Base-by-base conservation (phyloP, 164 flowering plant species). In the Protea cynaroides region DNA sequence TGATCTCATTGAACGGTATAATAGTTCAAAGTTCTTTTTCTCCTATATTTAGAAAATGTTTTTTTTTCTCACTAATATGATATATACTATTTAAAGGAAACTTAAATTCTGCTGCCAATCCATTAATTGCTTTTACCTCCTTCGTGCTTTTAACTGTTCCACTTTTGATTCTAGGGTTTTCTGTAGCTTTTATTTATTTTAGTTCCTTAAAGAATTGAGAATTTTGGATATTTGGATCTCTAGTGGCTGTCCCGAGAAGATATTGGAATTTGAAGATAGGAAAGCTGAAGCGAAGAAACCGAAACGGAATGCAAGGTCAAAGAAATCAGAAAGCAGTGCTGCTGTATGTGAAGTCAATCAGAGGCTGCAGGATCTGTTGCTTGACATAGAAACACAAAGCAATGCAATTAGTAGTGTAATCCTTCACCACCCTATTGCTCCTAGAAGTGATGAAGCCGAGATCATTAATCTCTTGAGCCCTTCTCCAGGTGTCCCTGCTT, bases 211-310 rank as follows among this genome's bases (percentile, higher is more conserved):
- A 40, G 14, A 4, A 22, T n/a, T 43, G 50, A 36, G 3, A 12
- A 18, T 13, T 8, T 12, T 40, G 46, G n/a, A 15, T 53, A 5
- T 21, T 11, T 22, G 13, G 18, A 44, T 24, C n/a, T 66, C 62
- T 67, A 94, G 98, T 75, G 98, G 96, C 38, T 94, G 94, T 73
- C 92, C 96, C 5, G 98, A 94, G 72, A 91, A 80, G 86, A 85
- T 87, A 47, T 51, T 53, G 54, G 95, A 86, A 80, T 89, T 86
- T 66, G 72, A 78, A 63, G 84, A 81, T 72, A 77, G 67, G 74
- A 79, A 44, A 78, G 82, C 83, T 63, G 69, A 74, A 25, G 70
- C 47, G 65, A 87, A 86, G 82, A 83, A 82, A 67, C 72, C 67
- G 60, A 63, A 49, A 3, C 72, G 69, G 18, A 86, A 74, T 72